Evolutionary conservation across 768 basidiomycete genomes (phyloP).

Genomic region (Phylloporus scabripes): DNA sequence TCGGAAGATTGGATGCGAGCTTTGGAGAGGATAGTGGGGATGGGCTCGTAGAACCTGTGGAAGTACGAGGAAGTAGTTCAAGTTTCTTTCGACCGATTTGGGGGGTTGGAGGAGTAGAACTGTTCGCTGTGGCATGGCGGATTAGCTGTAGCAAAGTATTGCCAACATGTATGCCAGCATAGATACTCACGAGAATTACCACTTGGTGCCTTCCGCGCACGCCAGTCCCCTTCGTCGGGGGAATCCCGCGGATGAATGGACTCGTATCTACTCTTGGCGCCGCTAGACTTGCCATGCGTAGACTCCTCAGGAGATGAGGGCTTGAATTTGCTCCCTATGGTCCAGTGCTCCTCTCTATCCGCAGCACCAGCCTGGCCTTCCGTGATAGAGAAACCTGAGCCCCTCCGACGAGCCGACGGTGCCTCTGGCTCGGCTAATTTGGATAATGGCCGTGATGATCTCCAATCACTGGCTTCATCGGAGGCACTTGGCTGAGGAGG

Average conservation of each 20-base stretch:
- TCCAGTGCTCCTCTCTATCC: conserved; percentile 77
- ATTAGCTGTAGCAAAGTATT: conserved; percentile 11
- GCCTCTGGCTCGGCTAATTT: conserved; percentile 42
- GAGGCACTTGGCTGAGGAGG: conserved; percentile 47
- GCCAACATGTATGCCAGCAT: conserved; percentile 20
- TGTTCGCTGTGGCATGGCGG: conserved; percentile 42
- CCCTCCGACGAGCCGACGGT: conserved; percentile 49
- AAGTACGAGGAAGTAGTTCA: conserved; percentile 79
- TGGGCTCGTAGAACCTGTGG: conserved; percentile 56
- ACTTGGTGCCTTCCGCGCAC: conserved; percentile 41
- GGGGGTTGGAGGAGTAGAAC: conserved; percentile 77
- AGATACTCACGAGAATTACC: conserved; percentile 59
- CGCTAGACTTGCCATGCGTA: conserved; percentile 39
- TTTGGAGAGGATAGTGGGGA: conserved; percentile 80
- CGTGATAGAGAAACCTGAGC: conserved; percentile 48
- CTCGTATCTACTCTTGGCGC: conserved; percentile 47
- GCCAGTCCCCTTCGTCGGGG: conserved; percentile 70
- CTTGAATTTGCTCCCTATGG: conserved; percentile 70
- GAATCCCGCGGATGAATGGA: conserved; percentile 47
- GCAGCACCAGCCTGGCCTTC: conserved; percentile 47
- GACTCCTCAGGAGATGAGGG: conserved; percentile 42
- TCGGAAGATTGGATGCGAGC: conserved; percentile 45
- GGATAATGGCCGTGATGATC: conserved; percentile 45
- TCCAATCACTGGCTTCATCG: conserved; percentile 66
- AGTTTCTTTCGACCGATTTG: conserved; percentile 75